Conservation (phyloP, 306 rosid species). For the Acacia melanoxylon region DNA sequence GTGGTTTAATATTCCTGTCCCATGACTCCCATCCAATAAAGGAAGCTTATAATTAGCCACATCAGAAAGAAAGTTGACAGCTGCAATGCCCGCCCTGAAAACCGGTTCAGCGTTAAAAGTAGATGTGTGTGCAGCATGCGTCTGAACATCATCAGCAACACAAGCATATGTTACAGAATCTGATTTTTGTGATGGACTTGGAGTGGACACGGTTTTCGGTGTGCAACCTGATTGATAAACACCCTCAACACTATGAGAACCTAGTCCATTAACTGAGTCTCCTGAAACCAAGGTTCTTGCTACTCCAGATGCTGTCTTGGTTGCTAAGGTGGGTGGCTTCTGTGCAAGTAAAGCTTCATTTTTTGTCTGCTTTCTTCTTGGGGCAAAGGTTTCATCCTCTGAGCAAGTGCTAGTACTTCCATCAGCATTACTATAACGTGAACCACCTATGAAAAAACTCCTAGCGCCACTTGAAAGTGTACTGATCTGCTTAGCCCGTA, state of each 20-base stretch:
- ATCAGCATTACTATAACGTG: constrained; percentile 67
- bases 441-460: constrained; percentile 67
- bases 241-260: constrained; percentile 42
- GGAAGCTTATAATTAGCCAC: constrained; percentile 62
- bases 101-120: constrained; percentile 59
- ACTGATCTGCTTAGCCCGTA: constrained; percentile 78
- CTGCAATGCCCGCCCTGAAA: constrained; percentile 78
- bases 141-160: constrained; percentile 42
- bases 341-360: constrained; percentile 46
- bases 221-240: constrained; percentile 38
- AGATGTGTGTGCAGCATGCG: constrained; percentile 37
- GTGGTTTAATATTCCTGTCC: constrained; percentile 49
- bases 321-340: constrained; percentile 49
- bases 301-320: constrained; percentile 47
- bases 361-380: constrained; percentile 53
- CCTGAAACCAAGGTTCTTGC: constrained; percentile 50
- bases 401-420: constrained; percentile 79
- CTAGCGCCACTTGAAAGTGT: constrained; percentile 79
- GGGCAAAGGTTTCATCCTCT: constrained; percentile 77
- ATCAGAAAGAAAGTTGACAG: constrained; percentile 79
- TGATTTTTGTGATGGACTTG: constrained; percentile 45
- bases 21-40: constrained; percentile 51
- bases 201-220: constrained; percentile 40
- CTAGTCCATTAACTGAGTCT: constrained; percentile 39
- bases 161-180: constrained; percentile 52